Base-by-base conservation (phyloP, 176 grass and related monocot species). In the Aegilops sharonensis region DNA sequence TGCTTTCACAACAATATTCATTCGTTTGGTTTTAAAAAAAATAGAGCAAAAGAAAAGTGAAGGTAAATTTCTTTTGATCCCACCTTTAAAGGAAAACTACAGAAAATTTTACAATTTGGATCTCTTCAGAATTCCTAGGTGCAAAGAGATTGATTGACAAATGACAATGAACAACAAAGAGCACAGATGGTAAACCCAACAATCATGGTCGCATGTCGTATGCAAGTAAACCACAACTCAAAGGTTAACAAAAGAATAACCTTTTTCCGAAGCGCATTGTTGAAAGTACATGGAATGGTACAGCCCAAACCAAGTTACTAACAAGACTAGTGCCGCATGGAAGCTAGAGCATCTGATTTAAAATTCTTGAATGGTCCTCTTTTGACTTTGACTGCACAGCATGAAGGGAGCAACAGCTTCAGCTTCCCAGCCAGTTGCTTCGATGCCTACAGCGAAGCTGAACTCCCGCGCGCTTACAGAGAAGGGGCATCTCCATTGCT, bases 241-340 rank as follows among this genome's bases (percentile, higher is more conserved):
- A 31, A 56, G 42, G n/a, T 63, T 7, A 77, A 77, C 9, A 60
- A 42, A 45, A 32, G 57, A 81, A 75, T 45, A 61, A 65, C 57
- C 57, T 84, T 45, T 31, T 34, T 75, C 66, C 31, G 47, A 63
- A 69, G 45, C 75, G 48, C 27, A 84, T 5, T 10, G 14, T 88
- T 37, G 11, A 64, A 87, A 64, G 85, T 77, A 85, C 76, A 85
- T 30, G 57, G 47, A 69, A 78, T 30, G 24, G 32, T 87, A 84
- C 45, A 42, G 67, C 76, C 50, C 85, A 47, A 17, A 54, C 81
- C 66, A 78, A 68, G 69, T 75, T 75, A 54, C 50, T 54, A 77
- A 66, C 81, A 80, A 30, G n/a, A 52, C 70, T 64, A 82, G 14
- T 34, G 27, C 54, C 35, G 40, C 69, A 31, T 31, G 37, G 15